A percentile compares a stretch with the other conserved stretches of the same genome.
These are phyloP conservation scores for Fusarium clavum DNA, from an alignment of 2,329 filamentous ascomycete species.

Conservation along the genomic window DNA sequence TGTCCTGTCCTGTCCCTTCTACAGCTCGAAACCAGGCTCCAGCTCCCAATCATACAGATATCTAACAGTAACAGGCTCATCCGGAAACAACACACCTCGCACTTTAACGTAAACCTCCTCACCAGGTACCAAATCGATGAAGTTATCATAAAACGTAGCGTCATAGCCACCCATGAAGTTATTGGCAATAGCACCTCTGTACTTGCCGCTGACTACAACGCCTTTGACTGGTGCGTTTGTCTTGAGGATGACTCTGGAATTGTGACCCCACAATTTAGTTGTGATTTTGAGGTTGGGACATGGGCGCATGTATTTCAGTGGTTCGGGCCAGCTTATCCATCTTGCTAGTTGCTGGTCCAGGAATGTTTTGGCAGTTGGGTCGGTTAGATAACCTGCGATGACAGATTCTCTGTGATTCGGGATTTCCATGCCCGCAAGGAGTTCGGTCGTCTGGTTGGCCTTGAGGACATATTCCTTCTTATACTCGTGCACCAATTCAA, in stretches of 20 bases:
- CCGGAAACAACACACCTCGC: accelerated
- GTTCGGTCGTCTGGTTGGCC: neutral
- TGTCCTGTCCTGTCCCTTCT: neutral
- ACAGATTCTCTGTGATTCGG: neutral
- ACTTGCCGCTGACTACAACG: neutral
- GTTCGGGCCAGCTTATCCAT: slow-evolving; percentile 21
- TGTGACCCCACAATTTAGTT: accelerated
- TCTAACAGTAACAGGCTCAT: neutral
- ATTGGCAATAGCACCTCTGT: neutral
- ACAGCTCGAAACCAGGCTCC: neutral
- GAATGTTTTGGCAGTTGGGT: accelerated
- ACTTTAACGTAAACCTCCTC: neutral
- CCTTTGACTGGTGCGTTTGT: neutral
- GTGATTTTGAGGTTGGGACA: neutral
- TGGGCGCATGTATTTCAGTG: neutral
- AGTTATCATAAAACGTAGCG: neutral
- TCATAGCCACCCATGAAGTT: neutral
- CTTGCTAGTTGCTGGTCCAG: accelerated
- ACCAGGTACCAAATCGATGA: neutral
- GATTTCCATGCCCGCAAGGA: neutral
- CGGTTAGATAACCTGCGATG: neutral
- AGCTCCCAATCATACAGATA: slow-evolving; percentile 22
- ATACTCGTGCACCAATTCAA: accelerated
- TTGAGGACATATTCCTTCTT: neutral
- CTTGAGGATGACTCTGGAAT: neutral